Percentiles rank a stretch among this genome's conserved stretches.
Evolutionary conservation across 768 basidiomycete species (phyloP).

Genomic region (Neoboletus magnificus): DNA sequence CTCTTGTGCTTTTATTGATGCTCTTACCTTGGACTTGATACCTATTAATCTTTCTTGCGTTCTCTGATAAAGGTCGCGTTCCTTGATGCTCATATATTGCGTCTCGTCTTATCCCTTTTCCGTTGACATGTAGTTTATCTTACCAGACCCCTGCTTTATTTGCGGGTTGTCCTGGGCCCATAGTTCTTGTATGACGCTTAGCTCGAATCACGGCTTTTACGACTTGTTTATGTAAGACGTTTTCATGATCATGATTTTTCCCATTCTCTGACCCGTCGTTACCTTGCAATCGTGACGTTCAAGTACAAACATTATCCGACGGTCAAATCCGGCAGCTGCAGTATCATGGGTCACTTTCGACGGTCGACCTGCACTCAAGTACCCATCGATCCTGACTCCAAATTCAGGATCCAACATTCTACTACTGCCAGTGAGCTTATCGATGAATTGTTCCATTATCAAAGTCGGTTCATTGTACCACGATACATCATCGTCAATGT

Average conservation of each 20-base stretch:
- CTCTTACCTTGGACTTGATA: background rate
- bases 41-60: background rate
- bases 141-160: background rate
- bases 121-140: background rate
- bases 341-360: background rate
- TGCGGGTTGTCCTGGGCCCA: background rate
- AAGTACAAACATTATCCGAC: background rate
- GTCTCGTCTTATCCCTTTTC: background rate
- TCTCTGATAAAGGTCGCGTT: background rate
- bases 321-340: too few species aligned
- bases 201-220: conserved; percentile 7
- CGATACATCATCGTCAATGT: background rate
- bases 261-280: background rate
- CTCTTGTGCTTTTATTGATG: background rate
- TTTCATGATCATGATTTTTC: background rate
- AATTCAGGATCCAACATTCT: background rate
- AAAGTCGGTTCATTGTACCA: background rate
- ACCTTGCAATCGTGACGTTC: too few species aligned
- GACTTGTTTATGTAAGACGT: background rate
- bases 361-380: background rate
- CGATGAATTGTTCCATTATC: background rate
- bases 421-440: background rate
- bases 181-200: background rate
- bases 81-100: background rate
- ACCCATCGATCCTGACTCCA: background rate